phyloP scores from a whole-genome alignment of 2,329 filamentous ascomycete species.

The Pseudogymnoascus sp. region DNA sequence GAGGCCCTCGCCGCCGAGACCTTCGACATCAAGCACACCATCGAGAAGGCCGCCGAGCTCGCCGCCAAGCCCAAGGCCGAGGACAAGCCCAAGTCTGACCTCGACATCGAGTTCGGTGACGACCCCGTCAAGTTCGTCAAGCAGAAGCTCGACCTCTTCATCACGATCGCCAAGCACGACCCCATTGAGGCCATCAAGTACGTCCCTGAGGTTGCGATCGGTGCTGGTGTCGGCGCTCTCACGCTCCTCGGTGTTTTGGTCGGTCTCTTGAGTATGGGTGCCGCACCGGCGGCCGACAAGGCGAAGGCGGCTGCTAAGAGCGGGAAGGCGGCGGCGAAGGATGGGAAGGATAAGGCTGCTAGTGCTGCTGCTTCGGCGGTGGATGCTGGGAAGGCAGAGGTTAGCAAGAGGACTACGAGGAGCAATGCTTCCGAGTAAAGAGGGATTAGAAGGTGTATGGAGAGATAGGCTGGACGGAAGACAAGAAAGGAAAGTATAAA shows the following conservation, averaged over 20 bases:
- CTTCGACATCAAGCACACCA: conserved; percentile 76
- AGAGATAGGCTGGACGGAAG: too few relatives aligned
- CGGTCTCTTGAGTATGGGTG: conserved; percentile 54
- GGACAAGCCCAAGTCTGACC: conserved; percentile 53
- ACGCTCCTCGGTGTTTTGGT: conserved; percentile 64
- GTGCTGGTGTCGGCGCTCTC: conserved; percentile 60
- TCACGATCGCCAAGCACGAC: conserved; percentile 70
- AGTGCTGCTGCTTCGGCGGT: conserved; percentile 52
- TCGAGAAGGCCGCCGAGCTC: conserved; percentile 74
- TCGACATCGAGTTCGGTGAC: conserved; percentile 78
- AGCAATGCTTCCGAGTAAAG: not conserved
- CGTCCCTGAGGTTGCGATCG: conserved; percentile 84
- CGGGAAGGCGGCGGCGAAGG: conserved; percentile 62
- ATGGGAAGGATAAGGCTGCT: conserved; percentile 65
- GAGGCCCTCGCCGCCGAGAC: conserved; percentile 82
- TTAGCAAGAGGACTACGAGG: not conserved
- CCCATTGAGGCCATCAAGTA: conserved; percentile 77
- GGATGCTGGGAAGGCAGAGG: conserved; percentile 60
- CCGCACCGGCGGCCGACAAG: conserved; percentile 51
- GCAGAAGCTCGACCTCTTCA: conserved; percentile 90
- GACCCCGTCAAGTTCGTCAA: conserved; percentile 81
- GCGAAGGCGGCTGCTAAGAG: conserved; percentile 62
- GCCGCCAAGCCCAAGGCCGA: conserved; percentile 68
- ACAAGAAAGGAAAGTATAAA: not conserved
- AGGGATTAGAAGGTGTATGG: not conserved